Evolutionary conservation across 371 early-diverging fungal species (phyloP).

Genomic region (Mucor saturninus): DNA sequence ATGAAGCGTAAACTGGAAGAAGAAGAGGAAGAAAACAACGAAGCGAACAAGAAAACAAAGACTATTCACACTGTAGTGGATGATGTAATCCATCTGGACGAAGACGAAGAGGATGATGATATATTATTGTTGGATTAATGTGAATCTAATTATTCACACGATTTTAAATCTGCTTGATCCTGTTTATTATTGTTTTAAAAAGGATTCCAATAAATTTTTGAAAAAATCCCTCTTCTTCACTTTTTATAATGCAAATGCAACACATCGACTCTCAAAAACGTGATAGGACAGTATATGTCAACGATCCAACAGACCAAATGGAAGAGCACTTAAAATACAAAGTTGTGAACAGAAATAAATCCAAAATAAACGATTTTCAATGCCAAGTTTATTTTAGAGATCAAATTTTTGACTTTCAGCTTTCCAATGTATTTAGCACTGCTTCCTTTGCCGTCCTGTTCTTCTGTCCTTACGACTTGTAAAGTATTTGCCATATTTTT

Average conservation of each 20-base stretch:
- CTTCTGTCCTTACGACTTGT: conserved; percentile 39
- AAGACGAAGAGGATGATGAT: conserved; percentile 29
- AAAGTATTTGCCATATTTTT: neutral
- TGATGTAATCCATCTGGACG: conserved; percentile 30
- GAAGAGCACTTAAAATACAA: neutral
- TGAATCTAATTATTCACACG: neutral
- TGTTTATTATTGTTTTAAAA: no score
- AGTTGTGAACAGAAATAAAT: neutral
- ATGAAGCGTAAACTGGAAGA: conserved; percentile 28
- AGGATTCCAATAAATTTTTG: no score
- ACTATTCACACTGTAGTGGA: conserved; percentile 8
- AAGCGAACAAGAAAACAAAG: conserved; percentile 24
- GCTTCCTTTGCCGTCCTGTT: conserved; percentile 21
- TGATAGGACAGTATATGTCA: neutral
- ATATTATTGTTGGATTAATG: conserved; percentile 23
- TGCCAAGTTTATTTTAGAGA: conserved; percentile 19
- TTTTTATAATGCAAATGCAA: no score
- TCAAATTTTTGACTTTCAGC: conserved; percentile 9
- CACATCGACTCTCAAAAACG: neutral
- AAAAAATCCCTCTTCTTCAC: no score
- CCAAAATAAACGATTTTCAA: conserved; percentile 14
- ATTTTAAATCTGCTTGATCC: no score
- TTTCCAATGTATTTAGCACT: conserved; percentile 8
- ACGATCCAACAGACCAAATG: neutral
- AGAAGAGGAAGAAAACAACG: conserved; percentile 6